These are phyloP conservation scores for Blastobotrys illinoisensis DNA, from an alignment of 1,139 yeast species.

Conservation along the genomic window DNA sequence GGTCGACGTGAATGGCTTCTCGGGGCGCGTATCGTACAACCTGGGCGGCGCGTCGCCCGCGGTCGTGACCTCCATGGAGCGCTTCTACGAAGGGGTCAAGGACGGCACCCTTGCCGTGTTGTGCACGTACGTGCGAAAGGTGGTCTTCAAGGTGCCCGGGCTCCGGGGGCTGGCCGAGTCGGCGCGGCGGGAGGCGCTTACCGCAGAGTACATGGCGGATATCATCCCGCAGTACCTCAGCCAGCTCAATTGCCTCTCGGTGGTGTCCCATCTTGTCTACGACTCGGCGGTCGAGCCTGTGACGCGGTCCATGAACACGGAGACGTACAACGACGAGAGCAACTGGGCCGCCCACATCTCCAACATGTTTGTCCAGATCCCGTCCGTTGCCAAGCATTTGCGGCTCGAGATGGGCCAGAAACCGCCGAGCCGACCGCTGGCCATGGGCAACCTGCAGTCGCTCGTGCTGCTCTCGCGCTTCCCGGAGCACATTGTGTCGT, in stretches of 20 bases:
- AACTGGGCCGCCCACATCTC: slow-evolving; percentile 7
- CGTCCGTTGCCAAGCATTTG: slow-evolving; percentile 3
- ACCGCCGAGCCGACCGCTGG: not conserved
- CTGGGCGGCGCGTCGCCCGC: not conserved
- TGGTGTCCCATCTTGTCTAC: not conserved
- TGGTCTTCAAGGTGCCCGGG: slow-evolving; percentile 7
- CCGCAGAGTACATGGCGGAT: slow-evolving; percentile 5
- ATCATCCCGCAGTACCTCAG: slow-evolving; percentile 8
- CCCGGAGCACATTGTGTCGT: not conserved
- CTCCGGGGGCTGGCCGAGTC: slow-evolving; percentile 1
- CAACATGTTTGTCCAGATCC: slow-evolving; percentile 8
- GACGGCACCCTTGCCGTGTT: slow-evolving; percentile 4
- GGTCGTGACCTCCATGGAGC: slow-evolving; percentile 1
- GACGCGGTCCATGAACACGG: not conserved
- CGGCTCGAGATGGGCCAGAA: slow-evolving; percentile 2
- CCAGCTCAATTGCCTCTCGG: slow-evolving; percentile 4
- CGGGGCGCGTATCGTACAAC: not conserved
- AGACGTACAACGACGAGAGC: slow-evolving; percentile 1
- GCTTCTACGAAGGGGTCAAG: slow-evolving; percentile 5
- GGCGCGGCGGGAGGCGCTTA: not conserved
- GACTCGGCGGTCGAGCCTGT: not conserved
- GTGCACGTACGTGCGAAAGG: slow-evolving; percentile 4
- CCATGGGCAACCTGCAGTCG: slow-evolving; percentile 3
- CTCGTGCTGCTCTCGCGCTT: not conserved
- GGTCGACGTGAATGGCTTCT: slow-evolving; percentile 6